phyloP scores from a whole-genome alignment of 345 rosid genomes.

The Reutealis trisperma region DNA sequence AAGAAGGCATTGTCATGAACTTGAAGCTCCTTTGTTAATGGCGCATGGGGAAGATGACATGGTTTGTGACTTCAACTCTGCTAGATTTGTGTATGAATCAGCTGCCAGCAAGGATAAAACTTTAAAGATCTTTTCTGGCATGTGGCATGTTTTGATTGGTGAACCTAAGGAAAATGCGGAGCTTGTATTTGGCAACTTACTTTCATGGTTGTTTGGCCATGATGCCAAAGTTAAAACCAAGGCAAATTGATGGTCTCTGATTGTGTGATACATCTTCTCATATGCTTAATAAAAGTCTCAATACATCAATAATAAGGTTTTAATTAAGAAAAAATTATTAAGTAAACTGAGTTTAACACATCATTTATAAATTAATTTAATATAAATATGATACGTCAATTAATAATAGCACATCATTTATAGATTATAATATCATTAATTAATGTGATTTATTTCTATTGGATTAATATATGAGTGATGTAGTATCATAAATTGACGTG shows the following conservation, averaged over 20 bases:
- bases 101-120: constrained; percentile 31
- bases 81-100: constrained; percentile 27
- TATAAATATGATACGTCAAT: no score
- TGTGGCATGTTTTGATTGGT: constrained; percentile 38
- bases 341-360: no score
- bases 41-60: constrained; percentile 31
- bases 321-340: no score
- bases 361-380: no score
- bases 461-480: no score
- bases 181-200: constrained; percentile 21
- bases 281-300: no score
- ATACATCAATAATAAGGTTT: no score
- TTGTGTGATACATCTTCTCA: no score
- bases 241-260: not conserved
- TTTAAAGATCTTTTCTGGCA: constrained; percentile 21
- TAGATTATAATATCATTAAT: no score
- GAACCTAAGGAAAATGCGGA: constrained; percentile 29
- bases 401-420: no score
- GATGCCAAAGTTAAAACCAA: not conserved
- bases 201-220: constrained; percentile 25
- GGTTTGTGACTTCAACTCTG: constrained; percentile 23
- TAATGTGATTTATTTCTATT: no score
- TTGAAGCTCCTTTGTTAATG: constrained; percentile 28
- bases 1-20: constrained; percentile 23
- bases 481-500: no score